Base-by-base conservation (phyloP, 345 rosid species). In the Salix dunnii region DNA sequence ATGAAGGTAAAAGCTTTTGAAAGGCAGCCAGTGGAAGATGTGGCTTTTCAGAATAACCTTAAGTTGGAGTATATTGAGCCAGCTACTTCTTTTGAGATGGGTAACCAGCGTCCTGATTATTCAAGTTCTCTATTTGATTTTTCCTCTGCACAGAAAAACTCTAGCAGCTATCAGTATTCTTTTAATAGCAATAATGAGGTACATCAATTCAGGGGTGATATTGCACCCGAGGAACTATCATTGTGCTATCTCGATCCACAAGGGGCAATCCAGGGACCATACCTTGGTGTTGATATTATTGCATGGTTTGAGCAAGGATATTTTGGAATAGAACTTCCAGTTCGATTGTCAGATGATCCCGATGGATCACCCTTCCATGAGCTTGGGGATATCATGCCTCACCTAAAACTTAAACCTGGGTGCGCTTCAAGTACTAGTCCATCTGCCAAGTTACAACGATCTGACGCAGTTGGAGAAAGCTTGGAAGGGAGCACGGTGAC, bases 121-220 rank as follows among this genome's bases (percentile, higher is more conserved):
- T 65, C 78, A 27, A 70, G 67, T 48, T 60, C 55, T 68, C 43
- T 49, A 9, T 69, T 74, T 63, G 75, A 21, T 62, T 63, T 69
- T 13, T 46, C 49, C 14, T 46, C 49, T 46, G 36, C 96, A 91
- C 81, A 86, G 93, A 80, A 85, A 46, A 46, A 46, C 3, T 11
- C 49, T 13, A 46, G 18, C 49, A 46, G 49, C 49, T 16, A 46
- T 46, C 49, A 46, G 49, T 46, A 12, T 46, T 46, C 49, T 1
- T 12, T 3, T 16, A 46, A 46, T 46, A 46, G 49, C 5, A 12
- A 14, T 46, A 46, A 11, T 46, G 49, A 46, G 49, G 17, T 46
- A 46, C 49, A 46, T 14, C 49, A 12, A 14, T 46, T 46, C 0
- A 0, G 18, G 49, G 17, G 49, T 13, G 49, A 16, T 46, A 14